phyloP scores from a whole-genome alignment of 2,329 filamentous ascomycete genomes.

The Ceratocystiopsis brevicomis region DNA sequence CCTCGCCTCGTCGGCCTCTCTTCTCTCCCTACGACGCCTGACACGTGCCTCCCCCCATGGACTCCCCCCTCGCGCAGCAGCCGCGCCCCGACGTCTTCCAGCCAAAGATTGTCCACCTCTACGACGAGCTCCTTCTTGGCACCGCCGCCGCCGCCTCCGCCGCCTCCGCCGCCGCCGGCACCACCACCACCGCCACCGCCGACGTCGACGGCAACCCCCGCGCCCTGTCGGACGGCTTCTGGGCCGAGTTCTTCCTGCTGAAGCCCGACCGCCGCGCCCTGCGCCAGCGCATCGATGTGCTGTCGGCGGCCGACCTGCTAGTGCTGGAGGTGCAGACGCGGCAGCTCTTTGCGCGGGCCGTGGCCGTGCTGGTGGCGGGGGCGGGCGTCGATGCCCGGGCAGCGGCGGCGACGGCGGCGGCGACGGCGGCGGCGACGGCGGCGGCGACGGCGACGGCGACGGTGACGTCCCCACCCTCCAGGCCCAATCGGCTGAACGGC shows the following conservation, averaged over 20 bases:
- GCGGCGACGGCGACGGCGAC: too few species aligned
- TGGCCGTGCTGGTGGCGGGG: conserved; percentile 20
- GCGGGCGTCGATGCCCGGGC: conserved; percentile 58
- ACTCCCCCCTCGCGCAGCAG: conserved; percentile 84
- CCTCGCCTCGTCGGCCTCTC: too few species aligned
- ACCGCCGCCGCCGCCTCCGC: too few species aligned
- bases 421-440: conserved; percentile 2
- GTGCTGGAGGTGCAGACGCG: conserved; percentile 59
- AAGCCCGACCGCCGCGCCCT: conserved; percentile 57
- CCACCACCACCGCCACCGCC: neutral
- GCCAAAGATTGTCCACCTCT: conserved; percentile 83
- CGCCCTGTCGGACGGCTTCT: conserved; percentile 63
- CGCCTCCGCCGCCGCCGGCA: neutral
- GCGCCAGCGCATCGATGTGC: conserved; percentile 45
- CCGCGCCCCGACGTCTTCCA: conserved; percentile 76
- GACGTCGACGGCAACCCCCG: conserved; percentile 1
- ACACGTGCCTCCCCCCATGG: conserved; percentile 4
- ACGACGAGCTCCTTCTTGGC: conserved; percentile 47
- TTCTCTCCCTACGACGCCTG: neutral
- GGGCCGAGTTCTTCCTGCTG: conserved; percentile 87
- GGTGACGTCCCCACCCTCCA: too few species aligned
- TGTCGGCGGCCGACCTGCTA: conserved; percentile 57
- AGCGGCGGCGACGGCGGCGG: conserved; percentile 31
- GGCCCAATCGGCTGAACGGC: too few species aligned
- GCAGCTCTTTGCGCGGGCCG: conserved; percentile 58